A percentile compares a stretch with the other conserved stretches of the same genome.
Conservation (phyloP, 202 grass and related monocot genomes). For the Setaria italica region DNA sequence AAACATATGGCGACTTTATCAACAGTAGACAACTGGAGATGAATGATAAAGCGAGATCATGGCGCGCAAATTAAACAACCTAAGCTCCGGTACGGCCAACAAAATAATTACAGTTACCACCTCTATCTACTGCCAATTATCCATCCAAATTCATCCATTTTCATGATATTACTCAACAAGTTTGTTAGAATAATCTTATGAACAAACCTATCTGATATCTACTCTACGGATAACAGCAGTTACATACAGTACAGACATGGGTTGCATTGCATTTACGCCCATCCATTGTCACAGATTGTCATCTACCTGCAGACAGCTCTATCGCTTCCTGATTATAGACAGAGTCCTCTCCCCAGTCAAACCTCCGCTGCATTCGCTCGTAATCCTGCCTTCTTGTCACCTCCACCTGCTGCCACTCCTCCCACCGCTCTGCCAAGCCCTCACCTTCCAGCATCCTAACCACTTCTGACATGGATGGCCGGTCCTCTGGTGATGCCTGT, state of each 20-base stretch:
- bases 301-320: constrained; percentile 74
- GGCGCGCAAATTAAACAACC: background rate
- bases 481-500: constrained; percentile 75
- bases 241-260: constrained; percentile 9
- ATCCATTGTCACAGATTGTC: background rate
- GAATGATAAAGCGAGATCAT: background rate
- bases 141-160: background rate
- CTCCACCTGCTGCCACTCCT: constrained; percentile 76
- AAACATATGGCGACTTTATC: background rate
- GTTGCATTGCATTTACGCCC: background rate
- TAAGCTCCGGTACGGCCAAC: background rate
- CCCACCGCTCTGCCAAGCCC: constrained; percentile 76
- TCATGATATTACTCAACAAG: background rate
- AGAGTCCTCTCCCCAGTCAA: constrained; percentile 69
- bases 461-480: constrained; percentile 90
- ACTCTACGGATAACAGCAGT: background rate
- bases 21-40: background rate
- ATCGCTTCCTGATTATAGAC: constrained; percentile 68
- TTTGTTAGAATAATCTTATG: background rate
- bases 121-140: constrained; percentile 16
- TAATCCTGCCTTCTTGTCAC: constrained; percentile 69
- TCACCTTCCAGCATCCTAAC: constrained; percentile 94
- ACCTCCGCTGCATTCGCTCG: constrained; percentile 62
- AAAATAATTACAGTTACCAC: background rate
- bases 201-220: constrained; percentile 14